phyloP scores from a whole-genome alignment of 331 rosid genomes.

The Saraca asoca region DNA sequence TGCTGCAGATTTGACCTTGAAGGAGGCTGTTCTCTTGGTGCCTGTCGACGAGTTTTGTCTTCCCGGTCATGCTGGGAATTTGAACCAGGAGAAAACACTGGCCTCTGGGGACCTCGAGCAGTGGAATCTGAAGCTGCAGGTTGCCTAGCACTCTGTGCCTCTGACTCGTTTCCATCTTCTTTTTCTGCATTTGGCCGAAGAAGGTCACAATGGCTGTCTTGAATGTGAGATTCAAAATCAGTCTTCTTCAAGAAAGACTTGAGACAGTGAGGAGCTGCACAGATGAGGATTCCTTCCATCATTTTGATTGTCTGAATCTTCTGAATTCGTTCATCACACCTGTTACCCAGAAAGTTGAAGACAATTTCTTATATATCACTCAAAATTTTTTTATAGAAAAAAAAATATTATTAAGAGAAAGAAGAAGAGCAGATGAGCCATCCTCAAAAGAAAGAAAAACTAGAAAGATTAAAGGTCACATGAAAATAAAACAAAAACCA shows the following conservation, averaged over 20 bases:
- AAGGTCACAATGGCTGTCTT: conserved; percentile 70
- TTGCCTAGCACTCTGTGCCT: conserved; percentile 77
- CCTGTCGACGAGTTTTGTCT: conserved; percentile 72
- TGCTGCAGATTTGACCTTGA: conserved; percentile 63
- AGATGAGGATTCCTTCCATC: conserved; percentile 97
- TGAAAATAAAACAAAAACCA: no score
- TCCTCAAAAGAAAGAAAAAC: no score
- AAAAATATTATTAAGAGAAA: no score
- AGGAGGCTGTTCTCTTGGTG: conserved; percentile 68
- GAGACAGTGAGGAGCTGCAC: conserved; percentile 98
- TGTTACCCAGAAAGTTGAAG: conserved; percentile 45
- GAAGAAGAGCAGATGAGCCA: no score
- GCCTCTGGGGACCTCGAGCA: conserved; percentile 68
- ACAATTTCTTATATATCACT: conserved; percentile 17
- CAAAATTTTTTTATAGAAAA: background rate
- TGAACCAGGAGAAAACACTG: conserved; percentile 75
- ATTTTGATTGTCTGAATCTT: conserved; percentile 93
- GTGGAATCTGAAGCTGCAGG: conserved; percentile 73
- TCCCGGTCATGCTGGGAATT: conserved; percentile 80
- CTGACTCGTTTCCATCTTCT: conserved; percentile 85
- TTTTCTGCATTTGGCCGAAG: conserved; percentile 73
- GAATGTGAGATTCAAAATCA: conserved; percentile 90
- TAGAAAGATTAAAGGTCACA: no score
- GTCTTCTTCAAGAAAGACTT: conserved; percentile 78
- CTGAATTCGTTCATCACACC: conserved; percentile 96